Conservation (phyloP, 257 asterid genomes). For the Fraxinus pennsylvanica region DNA sequence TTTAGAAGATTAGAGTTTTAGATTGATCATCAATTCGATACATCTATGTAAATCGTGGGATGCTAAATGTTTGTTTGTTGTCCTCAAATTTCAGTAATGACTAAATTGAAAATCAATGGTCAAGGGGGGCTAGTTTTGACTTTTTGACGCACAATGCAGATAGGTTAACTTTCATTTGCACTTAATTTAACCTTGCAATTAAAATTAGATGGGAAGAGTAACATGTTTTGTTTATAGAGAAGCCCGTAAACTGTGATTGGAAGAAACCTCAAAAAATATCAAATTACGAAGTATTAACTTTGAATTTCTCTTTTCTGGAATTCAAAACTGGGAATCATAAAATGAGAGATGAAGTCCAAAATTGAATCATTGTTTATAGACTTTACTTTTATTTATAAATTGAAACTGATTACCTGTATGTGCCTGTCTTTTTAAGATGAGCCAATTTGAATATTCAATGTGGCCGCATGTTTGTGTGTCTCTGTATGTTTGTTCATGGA, state of each 20-base stretch:
- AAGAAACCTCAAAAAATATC: background rate
- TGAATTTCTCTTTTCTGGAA: background rate
- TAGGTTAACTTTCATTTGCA: background rate
- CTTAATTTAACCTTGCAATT: background rate
- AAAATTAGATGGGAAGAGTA: background rate
- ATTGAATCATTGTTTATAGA: background rate
- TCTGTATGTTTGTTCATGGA: background rate
- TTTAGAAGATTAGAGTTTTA: background rate
- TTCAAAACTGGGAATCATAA: background rate
- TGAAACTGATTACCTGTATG: background rate
- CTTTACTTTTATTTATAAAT: background rate
- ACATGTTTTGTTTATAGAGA: background rate
- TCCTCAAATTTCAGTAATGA: background rate
- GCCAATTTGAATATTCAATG: background rate
- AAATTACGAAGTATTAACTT: background rate
- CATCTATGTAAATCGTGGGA: background rate
- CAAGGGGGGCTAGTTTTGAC: background rate
- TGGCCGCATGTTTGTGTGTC: background rate
- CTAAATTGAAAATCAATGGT: background rate
- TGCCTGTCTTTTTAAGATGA: background rate
- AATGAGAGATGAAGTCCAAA: background rate
- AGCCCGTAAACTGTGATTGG: background rate
- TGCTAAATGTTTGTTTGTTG: background rate
- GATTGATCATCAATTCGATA: background rate
- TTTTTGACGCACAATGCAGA: background rate